Evolutionary conservation across 495 filamentous ascomycete species (phyloP).

Genomic region (Articulospora tetracladia): DNA sequence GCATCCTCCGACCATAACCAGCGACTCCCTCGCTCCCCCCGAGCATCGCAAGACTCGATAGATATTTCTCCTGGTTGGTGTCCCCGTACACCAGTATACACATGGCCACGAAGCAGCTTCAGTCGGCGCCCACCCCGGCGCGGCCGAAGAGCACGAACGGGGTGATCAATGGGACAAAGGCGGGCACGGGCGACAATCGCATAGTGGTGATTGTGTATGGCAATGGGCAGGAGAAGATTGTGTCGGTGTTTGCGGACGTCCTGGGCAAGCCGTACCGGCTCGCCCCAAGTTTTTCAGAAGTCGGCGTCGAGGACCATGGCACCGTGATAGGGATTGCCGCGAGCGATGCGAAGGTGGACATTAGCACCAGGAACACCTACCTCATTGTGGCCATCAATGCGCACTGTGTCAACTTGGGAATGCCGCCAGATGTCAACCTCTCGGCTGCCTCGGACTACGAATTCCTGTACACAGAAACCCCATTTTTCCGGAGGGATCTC

Average conservation of each 20-base stretch:
- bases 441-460: slow-evolving; percentile 72
- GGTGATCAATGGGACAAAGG: slow-evolving; percentile 26
- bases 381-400: slow-evolving; percentile 63
- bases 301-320: slow-evolving; percentile 33
- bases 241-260: slow-evolving; percentile 63
- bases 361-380: slow-evolving; percentile 45
- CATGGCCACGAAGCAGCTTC: slow-evolving; percentile 28
- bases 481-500: slow-evolving; percentile 71
- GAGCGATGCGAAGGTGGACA: slow-evolving; percentile 46
- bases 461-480: slow-evolving; percentile 69
- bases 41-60: slow-evolving; percentile 2
- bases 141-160: slow-evolving; percentile 26
- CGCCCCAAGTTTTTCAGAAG: slow-evolving; percentile 46
- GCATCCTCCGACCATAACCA: slow-evolving; percentile 4
- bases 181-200: slow-evolving; percentile 37
- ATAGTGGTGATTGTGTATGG: slow-evolving; percentile 60
- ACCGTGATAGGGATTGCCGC: slow-evolving; percentile 55
- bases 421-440: slow-evolving; percentile 59
- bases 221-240: slow-evolving; percentile 58
- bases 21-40: neutral
- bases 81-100: neutral
- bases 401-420: slow-evolving; percentile 67
- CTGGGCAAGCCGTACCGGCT: slow-evolving; percentile 62
- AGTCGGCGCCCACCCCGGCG: slow-evolving; percentile 24
- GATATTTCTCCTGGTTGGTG: slow-evolving; percentile 10